Conservation (phyloP, 2,329 filamentous ascomycete species). For the Chaetomium strumarium region DNA sequence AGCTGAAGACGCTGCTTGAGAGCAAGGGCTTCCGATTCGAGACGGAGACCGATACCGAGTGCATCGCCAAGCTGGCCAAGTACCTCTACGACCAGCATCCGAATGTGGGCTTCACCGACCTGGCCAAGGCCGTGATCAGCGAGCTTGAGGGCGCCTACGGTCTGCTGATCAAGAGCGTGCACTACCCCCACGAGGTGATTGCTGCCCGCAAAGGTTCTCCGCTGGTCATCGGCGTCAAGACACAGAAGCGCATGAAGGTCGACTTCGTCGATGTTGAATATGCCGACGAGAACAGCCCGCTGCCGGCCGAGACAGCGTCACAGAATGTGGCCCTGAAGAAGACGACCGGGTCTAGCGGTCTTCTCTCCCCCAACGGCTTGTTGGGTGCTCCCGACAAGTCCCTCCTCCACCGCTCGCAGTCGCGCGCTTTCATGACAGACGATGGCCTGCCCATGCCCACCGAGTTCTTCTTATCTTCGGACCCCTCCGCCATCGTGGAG, state of each 20-base stretch:
- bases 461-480: slow-evolving; percentile 98
- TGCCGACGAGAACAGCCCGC: slow-evolving; percentile 73
- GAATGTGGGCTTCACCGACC: slow-evolving; percentile 88
- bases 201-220: slow-evolving; percentile 98
- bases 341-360: slow-evolving; percentile 67
- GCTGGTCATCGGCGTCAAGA: slow-evolving; percentile 93
- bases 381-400: slow-evolving; percentile 95
- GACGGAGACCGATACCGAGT: slow-evolving; percentile 98
- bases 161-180: slow-evolving; percentile 94
- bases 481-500: slow-evolving; percentile 96
- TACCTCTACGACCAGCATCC: slow-evolving; percentile 96
- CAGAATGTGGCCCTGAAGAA: slow-evolving; percentile 98
- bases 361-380: slow-evolving; percentile 62
- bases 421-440: slow-evolving; percentile 96
- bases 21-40: slow-evolving; percentile 97
- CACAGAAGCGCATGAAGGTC: slow-evolving; percentile 98
- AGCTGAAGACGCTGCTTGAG: slow-evolving; percentile 87
- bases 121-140: slow-evolving; percentile 96
- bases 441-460: slow-evolving; percentile 96
- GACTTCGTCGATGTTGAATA: slow-evolving; percentile 99
- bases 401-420: slow-evolving; percentile 95
- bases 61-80: slow-evolving; percentile 97
- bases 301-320: slow-evolving; percentile 88
- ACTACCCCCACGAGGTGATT: slow-evolving; percentile 97
- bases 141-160: slow-evolving; percentile 98